Evolutionary conservation across 768 basidiomycete genomes (phyloP).

Genomic region (Agaricus sinodeliciosus): DNA sequence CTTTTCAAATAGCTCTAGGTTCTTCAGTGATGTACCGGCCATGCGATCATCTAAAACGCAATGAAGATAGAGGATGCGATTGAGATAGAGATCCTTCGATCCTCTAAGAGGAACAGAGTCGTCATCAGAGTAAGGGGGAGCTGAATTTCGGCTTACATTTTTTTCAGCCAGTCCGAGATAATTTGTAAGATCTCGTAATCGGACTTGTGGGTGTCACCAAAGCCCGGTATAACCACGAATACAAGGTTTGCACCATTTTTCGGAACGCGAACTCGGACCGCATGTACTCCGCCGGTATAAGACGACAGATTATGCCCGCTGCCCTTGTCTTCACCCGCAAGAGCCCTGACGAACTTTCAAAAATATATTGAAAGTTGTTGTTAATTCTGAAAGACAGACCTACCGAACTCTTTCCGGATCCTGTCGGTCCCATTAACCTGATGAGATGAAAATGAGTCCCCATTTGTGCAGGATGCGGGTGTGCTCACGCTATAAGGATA

Average conservation of each 20-base stretch:
- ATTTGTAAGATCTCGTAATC: constrained; percentile 9
- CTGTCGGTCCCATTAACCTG: constrained; percentile 12
- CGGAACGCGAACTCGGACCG: not conserved
- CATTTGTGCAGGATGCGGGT: not conserved
- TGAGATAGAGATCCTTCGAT: not conserved
- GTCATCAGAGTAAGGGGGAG: not conserved
- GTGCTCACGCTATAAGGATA: not conserved
- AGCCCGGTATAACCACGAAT: constrained; percentile 14
- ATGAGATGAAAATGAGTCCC: not conserved
- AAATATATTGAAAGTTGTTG: not conserved
- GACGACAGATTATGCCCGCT: constrained; percentile 7
- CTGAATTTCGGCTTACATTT: not conserved
- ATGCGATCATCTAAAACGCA: constrained; percentile 5
- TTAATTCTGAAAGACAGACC: not conserved
- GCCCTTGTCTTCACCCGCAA: not conserved
- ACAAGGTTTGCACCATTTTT: not conserved
- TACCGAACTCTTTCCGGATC: constrained; percentile 16
- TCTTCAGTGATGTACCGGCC: not conserved
- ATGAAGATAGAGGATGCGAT: constrained; percentile 9
- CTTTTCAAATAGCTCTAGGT: constrained; percentile 6
- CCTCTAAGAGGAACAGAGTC: not conserved
- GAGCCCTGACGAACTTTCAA: not conserved
- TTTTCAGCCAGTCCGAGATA: constrained; percentile 9
- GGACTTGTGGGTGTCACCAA: constrained; percentile 10
- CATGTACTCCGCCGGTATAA: constrained; percentile 3